These are phyloP conservation scores for Helichrysum umbraculigerum DNA, from an alignment of 129 eudicot species.

Conservation along the genomic window DNA sequence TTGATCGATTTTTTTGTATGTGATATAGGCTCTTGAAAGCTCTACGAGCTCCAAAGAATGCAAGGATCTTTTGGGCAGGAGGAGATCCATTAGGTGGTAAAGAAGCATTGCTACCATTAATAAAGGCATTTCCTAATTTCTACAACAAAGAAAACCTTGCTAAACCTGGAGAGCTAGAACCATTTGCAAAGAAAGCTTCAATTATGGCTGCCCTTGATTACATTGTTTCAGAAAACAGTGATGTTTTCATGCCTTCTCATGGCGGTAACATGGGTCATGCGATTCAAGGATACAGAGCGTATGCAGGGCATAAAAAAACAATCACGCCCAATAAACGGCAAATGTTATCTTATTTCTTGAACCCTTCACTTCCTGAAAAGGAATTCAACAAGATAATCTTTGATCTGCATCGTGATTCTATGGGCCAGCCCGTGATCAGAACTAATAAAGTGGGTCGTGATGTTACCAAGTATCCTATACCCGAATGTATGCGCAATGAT, in stretches of 20 bases:
- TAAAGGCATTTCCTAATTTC: slow-evolving; percentile 62
- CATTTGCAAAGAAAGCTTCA: slow-evolving; percentile 71
- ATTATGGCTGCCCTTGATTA: slow-evolving; percentile 87
- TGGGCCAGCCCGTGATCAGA: slow-evolving; percentile 85
- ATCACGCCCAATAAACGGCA: slow-evolving; percentile 93
- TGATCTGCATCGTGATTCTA: slow-evolving; percentile 76
- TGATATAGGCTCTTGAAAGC: slow-evolving; percentile 81
- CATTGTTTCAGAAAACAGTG: slow-evolving; percentile 39
- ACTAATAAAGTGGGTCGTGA: slow-evolving; percentile 74
- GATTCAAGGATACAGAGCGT: slow-evolving; percentile 77
- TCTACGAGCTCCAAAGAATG: slow-evolving; percentile 76
- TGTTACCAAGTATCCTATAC: slow-evolving; percentile 94
- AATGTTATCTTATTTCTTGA: slow-evolving; percentile 73
- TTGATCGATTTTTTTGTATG: not conserved
- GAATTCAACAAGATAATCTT: slow-evolving; percentile 66
- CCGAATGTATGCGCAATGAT: slow-evolving; percentile 87
- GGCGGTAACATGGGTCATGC: slow-evolving; percentile 99
- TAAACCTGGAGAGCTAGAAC: slow-evolving; percentile 77
- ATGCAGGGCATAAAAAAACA: slow-evolving; percentile 88
- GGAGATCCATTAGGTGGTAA: slow-evolving; percentile 85
- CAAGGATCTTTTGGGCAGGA: slow-evolving; percentile 89
- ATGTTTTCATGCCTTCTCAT: slow-evolving; percentile 95
- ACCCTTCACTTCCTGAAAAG: slow-evolving; percentile 59
- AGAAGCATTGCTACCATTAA: slow-evolving; percentile 70
- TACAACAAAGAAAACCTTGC: slow-evolving; percentile 93